Percentiles rank a stretch among this genome's conserved stretches.
Evolutionary conservation across 441 rosid species (phyloP).

Genomic region (Pelargonium hybrid): DNA sequence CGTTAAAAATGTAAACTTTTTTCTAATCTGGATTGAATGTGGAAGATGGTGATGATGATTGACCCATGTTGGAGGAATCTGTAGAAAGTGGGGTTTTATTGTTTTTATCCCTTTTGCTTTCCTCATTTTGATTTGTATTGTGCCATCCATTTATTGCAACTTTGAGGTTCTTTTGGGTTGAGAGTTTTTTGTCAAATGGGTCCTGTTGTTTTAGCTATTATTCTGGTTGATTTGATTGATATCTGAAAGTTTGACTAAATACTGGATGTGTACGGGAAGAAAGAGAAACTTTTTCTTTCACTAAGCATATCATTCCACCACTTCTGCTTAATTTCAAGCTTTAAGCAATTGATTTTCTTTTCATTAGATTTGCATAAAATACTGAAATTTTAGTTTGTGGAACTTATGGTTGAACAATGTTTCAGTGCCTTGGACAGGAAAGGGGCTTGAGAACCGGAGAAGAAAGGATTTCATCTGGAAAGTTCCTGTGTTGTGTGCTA

Average conservation of each 20-base stretch:
- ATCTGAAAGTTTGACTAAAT: conserved; percentile 17
- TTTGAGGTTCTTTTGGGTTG: conserved; percentile 21
- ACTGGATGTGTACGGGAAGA: conserved; percentile 1
- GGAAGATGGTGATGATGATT: not conserved
- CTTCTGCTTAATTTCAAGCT: too few species aligned
- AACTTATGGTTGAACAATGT: not conserved
- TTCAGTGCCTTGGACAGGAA: not conserved
- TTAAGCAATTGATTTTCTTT: not conserved
- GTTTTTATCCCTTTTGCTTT: conserved; percentile 3
- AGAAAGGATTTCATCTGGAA: not conserved
- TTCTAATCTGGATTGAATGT: conserved; percentile 26
- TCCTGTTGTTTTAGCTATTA: not conserved
- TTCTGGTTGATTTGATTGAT: conserved; percentile 15
- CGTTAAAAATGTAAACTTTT: conserved; percentile 2
- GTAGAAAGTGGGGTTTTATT: conserved; percentile 21
- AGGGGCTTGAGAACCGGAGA: not conserved
- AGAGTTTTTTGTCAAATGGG: not conserved
- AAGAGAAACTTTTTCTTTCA: not conserved
- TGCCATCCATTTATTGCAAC: conserved; percentile 14
- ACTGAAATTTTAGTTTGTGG: not conserved
- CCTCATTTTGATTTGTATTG: conserved; percentile 9
- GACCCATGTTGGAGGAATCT: conserved; percentile 25
- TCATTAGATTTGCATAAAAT: not conserved
- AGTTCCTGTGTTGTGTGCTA: not conserved
- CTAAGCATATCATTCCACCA: not conserved